Conservation (phyloP, 179 eudicot species). For the Sideroxylon spinosum region DNA sequence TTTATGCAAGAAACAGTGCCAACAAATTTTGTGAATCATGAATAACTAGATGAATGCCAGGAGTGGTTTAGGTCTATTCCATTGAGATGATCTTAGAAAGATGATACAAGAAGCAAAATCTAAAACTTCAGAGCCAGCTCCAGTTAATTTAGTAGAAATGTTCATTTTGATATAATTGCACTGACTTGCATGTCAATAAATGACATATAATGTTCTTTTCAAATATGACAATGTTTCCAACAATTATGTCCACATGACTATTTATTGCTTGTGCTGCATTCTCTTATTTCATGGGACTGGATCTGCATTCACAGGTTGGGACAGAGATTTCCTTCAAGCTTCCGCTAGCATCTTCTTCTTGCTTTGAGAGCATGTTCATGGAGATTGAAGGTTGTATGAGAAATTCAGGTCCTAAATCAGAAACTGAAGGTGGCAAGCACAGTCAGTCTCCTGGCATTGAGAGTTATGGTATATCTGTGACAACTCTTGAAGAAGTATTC, state of each 20-base stretch:
- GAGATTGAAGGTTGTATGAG: constrained; percentile 84
- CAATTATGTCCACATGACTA: neutral
- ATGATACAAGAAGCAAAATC: constrained; percentile 1
- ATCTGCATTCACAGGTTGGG: constrained; percentile 63
- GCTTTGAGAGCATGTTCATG: constrained; percentile 84
- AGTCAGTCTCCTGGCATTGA: constrained; percentile 58
- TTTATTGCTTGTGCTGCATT: constrained; percentile 12
- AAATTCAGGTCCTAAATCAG: constrained; percentile 39
- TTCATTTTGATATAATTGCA: neutral
- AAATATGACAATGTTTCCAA: neutral
- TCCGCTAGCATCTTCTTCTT: constrained; percentile 80
- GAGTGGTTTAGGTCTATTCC: neutral
- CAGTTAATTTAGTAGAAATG: neutral
- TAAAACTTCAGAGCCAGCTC: neutral
- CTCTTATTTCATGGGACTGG: constrained; percentile 20
- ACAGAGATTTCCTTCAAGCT: constrained; percentile 90
- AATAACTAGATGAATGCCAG: neutral
- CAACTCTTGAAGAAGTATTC: constrained; percentile 97
- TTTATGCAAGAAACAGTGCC: neutral
- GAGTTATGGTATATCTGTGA: constrained; percentile 95
- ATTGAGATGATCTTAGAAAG: neutral
- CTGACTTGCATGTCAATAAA: neutral
- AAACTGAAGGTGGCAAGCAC: constrained; percentile 29
- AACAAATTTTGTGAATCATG: neutral
- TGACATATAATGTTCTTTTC: no score